Evolutionary conservation across 257 asterid species (phyloP).

Genomic region (Solanum chiquidenum): DNA sequence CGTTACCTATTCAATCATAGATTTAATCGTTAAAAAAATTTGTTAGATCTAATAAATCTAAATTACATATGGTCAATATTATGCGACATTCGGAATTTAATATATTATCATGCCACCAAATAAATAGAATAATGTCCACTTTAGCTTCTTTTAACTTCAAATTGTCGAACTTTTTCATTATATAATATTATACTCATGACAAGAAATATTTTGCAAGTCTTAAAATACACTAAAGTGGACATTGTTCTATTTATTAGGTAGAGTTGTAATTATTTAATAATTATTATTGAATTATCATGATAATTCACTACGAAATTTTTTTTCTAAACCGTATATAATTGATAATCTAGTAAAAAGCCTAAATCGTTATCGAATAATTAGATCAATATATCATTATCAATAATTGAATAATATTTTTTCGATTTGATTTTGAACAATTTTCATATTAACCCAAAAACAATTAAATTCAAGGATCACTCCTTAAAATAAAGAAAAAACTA

Average conservation of each 20-base stretch:
- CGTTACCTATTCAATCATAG: too few species aligned
- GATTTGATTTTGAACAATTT: too few species aligned
- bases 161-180: background rate
- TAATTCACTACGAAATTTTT: too few species aligned
- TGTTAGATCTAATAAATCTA: background rate
- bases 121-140: background rate
- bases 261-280: background rate
- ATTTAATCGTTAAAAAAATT: background rate
- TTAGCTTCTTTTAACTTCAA: background rate
- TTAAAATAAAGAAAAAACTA: conserved; percentile 8
- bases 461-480: background rate
- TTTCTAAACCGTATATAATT: too few species aligned
- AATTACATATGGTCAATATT: background rate
- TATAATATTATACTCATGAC: background rate
- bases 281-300: too few species aligned
- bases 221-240: background rate
- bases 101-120: background rate
- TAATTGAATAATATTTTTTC: too few species aligned
- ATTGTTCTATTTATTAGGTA: background rate
- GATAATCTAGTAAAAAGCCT: too few species aligned
- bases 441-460: background rate
- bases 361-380: background rate
- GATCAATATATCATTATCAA: too few species aligned
- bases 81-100: background rate
- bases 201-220: background rate